Base-by-base conservation (phyloP, 441 rosid genomes). In the Francoa sonchifolia region DNA sequence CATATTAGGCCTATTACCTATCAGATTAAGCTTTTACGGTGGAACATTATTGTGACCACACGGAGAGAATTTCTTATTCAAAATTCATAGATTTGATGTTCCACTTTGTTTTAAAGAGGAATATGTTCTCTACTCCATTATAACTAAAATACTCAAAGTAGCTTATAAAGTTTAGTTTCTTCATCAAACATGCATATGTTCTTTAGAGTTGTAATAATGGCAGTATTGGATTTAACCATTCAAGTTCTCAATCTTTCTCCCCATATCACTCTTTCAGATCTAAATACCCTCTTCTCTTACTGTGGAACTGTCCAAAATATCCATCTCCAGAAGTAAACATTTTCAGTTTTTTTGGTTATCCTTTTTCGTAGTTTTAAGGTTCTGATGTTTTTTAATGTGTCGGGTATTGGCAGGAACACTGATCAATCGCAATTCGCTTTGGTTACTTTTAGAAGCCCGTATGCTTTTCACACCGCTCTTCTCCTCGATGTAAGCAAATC, bases 381-480 rank as follows among this genome's bases (percentile, higher is more conserved):
- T 19, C n/a, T 3, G 10, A 39, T 33, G 16, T 30, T 29, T 25
- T 3, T 1, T 31, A 8, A 19, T 21, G 5, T n/a, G n/a, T n/a
- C n/a, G n/a, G n/a, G n/a, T n/a, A 0, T 3, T 35, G 6, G 30
- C 58, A 59, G 57, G n/a, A 27, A 51, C 11, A 23, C 44, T 22
- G 62, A 51, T 10, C 29, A 11, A 3, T 38, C 67, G n/a, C 57
- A 43, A 42, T 54, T 51, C 2, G 71, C 68, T 17, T 27, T 48
- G 15, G 63, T 69, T 40, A 55, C 71, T 1, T 69, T 61, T 39
- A 37, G 21, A 22, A 58, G 56, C 43, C 76, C 72, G 16, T 65
- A 25, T 23, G 72, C 69, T 13, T 62, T 50, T 11, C 58, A 23
- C 28, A 62, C 69, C 10, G 72, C 76, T 26, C 72, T 66, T 47